Percentiles rank a stretch among this genome's conserved stretches.
These are phyloP conservation scores for Magnaporthiopsis poae DNA, from an alignment of 2,329 filamentous ascomycete species.

Conservation along the genomic window DNA sequence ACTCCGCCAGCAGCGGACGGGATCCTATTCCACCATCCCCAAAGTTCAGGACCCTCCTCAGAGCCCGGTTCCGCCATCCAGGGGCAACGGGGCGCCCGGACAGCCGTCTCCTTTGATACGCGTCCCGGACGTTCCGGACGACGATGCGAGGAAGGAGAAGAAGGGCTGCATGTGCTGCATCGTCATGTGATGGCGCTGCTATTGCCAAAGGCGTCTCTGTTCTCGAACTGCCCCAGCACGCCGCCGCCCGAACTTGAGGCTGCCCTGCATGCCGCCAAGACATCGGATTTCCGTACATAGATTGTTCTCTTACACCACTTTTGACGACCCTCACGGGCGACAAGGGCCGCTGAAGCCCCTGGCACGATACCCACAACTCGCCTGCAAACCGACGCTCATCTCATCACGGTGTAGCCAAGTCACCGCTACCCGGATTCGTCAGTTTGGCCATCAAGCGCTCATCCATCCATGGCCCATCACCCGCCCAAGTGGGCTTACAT, in stretches of 20 bases:
- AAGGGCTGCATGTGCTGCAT: slow-evolving; percentile 61
- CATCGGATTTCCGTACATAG: background rate
- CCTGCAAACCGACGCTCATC: background rate
- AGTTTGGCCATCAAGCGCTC: background rate
- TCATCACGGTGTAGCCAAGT: background rate
- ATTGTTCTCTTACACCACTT: background rate
- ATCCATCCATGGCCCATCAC: background rate
- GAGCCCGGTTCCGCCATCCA: slow-evolving; percentile 25
- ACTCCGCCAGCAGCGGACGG: slow-evolving; percentile 33
- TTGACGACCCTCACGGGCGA: background rate
- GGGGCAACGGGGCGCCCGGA: slow-evolving; percentile 1
- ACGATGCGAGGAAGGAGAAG: slow-evolving; percentile 41
- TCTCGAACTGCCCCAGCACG: background rate
- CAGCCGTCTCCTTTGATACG: slow-evolving; percentile 1
- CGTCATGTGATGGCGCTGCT: slow-evolving; percentile 52
- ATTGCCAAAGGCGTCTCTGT: background rate
- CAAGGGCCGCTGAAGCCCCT: background rate
- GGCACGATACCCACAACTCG: background rate
- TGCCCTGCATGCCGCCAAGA: background rate
- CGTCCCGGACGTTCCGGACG: slow-evolving; percentile 31
- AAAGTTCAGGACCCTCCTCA: slow-evolving; percentile 40
- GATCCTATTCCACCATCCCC: slow-evolving; percentile 55
- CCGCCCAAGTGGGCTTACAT: background rate
- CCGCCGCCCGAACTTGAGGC: background rate
- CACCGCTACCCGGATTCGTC: no score